A percentile compares a stretch with the other conserved stretches of the same genome.
phyloP scores from a whole-genome alignment of 768 basidiomycete species.

The Clavulina sp. region DNA sequence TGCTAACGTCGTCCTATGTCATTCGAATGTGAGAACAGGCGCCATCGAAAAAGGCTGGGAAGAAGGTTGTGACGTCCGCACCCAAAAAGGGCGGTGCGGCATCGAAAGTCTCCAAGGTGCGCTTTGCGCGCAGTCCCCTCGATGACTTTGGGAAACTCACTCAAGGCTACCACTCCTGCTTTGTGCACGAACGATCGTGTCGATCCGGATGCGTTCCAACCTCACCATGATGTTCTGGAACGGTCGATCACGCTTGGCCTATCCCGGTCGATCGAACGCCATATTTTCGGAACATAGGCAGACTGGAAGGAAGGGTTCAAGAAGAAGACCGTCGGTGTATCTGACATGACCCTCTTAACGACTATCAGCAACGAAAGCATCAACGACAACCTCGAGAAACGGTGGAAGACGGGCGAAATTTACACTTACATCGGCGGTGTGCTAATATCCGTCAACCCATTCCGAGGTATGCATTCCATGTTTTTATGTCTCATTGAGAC shows the following conservation, averaged over 20 bases:
- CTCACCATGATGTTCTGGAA: not conserved
- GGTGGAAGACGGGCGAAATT: slow-evolving; percentile 89
- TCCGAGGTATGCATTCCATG: slow-evolving; percentile 43
- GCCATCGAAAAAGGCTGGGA: slow-evolving; percentile 78
- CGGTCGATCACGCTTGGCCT: no score
- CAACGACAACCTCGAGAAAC: slow-evolving; percentile 95
- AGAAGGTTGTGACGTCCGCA: slow-evolving; percentile 48
- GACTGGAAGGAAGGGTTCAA: slow-evolving; percentile 99
- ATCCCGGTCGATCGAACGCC: slow-evolving; percentile 7
- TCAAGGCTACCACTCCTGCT: not conserved
- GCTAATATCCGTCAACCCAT: slow-evolving; percentile 97
- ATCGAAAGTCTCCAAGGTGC: slow-evolving; percentile 60
- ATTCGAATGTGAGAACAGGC: no score
- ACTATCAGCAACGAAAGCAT: slow-evolving; percentile 95
- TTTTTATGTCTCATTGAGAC: not conserved
- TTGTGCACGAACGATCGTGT: no score
- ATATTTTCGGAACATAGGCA: slow-evolving; percentile 35
- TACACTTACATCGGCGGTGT: slow-evolving; percentile 99
- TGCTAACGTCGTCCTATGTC: no score
- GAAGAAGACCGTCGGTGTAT: slow-evolving; percentile 96
- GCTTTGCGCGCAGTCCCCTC: slow-evolving; percentile 1
- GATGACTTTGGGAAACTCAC: not conserved
- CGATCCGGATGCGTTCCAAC: not conserved
- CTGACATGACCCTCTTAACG: slow-evolving; percentile 94
- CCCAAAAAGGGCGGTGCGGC: slow-evolving; percentile 34